A percentile compares a stretch with the other conserved stretches of the same genome.
phyloP scores from a whole-genome alignment of 2,329 filamentous ascomycete species.

The Coleophoma eucalyptorum region DNA sequence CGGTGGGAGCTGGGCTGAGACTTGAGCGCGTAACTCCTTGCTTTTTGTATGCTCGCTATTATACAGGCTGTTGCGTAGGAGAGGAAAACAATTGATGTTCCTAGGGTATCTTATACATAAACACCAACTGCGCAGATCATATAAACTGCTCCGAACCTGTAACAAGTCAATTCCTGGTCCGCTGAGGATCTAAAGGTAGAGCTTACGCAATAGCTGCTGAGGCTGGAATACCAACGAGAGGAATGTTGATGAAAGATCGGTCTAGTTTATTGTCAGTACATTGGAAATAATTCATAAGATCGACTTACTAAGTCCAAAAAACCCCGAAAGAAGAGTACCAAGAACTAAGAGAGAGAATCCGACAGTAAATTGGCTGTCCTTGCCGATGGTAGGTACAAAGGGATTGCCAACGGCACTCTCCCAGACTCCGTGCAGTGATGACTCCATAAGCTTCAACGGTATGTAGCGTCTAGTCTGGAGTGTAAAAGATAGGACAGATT shows the following conservation, averaged over 20 bases:
- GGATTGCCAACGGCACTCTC: slow-evolving; percentile 85
- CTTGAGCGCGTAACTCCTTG: slow-evolving; percentile 15
- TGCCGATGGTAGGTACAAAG: slow-evolving; percentile 75
- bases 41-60: slow-evolving; percentile 26
- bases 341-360: slow-evolving; percentile 72
- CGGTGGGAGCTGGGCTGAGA: slow-evolving; percentile 1
- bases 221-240: slow-evolving; percentile 77
- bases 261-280: slow-evolving; percentile 46
- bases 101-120: slow-evolving; percentile 65
- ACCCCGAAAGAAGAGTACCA: slow-evolving; percentile 68
- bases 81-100: slow-evolving; percentile 12
- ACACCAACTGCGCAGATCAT: slow-evolving; percentile 99
- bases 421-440: slow-evolving; percentile 86
- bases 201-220: slow-evolving; percentile 87
- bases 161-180: slow-evolving; percentile 11
- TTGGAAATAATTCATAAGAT: background rate
- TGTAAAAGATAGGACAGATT: too few species aligned
- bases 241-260: slow-evolving; percentile 73
- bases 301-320: slow-evolving; percentile 80
- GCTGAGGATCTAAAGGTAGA: slow-evolving; percentile 8
- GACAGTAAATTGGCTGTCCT: slow-evolving; percentile 79
- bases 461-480: too few species aligned
- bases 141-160: slow-evolving; percentile 87
- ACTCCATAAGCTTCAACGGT: slow-evolving; percentile 57
- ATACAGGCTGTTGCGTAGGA: slow-evolving; percentile 23